These are phyloP conservation scores for Brassica incana DNA, from an alignment of 345 rosid species.

Conservation along the genomic window DNA sequence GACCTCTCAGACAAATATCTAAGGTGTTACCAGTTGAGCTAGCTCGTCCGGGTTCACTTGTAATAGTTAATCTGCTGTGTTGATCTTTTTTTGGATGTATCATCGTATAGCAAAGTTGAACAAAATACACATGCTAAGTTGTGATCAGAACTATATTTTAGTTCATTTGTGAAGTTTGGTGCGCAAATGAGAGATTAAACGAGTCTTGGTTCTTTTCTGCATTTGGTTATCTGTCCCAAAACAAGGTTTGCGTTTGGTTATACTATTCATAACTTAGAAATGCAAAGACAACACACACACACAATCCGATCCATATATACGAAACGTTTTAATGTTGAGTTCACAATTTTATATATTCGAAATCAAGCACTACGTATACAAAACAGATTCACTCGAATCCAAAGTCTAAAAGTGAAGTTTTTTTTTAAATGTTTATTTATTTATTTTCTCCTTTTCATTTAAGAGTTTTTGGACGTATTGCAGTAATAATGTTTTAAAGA, in stretches of 20 bases:
- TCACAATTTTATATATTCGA: background rate
- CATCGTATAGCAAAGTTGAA: background rate
- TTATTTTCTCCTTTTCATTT: background rate
- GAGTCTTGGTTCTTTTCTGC: background rate
- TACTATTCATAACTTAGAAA: background rate
- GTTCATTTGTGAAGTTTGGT: background rate
- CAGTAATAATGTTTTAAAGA: background rate
- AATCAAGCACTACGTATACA: background rate
- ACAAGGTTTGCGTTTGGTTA: background rate
- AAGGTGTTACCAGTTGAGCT: too few species aligned
- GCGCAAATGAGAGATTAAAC: background rate
- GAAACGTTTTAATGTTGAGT: background rate
- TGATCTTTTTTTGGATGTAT: background rate
- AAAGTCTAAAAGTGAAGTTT: background rate
- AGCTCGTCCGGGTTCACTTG: background rate
- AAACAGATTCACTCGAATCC: background rate
- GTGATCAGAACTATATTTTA: background rate
- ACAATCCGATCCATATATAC: background rate
- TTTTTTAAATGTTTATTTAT: background rate
- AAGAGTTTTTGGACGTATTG: background rate
- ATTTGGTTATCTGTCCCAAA: background rate
- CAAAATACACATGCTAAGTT: constrained; percentile 2
- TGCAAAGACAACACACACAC: background rate
- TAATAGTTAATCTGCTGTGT: background rate
- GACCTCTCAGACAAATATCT: too few species aligned